phyloP scores from a whole-genome alignment of 1,284 basidiomycete genomes.

The Hortiboletus rubellus region DNA sequence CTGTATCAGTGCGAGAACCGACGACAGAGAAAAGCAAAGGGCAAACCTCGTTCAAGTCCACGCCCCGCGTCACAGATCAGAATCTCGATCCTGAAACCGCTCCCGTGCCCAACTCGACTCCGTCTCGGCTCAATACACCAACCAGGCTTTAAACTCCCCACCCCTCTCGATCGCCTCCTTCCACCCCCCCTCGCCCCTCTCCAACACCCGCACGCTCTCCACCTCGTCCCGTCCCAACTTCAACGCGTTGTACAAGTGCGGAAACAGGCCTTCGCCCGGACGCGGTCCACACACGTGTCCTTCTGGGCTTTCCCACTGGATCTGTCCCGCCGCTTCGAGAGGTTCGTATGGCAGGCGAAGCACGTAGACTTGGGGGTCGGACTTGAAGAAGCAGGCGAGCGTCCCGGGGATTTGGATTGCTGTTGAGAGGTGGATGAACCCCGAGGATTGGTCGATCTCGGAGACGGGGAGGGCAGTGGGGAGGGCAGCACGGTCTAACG shows the following conservation, averaged over 20 bases:
- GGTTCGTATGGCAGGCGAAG: constrained; percentile 26
- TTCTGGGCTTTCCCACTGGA: constrained; percentile 31
- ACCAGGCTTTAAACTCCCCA: constrained; percentile 20
- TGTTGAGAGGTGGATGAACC: constrained; percentile 35
- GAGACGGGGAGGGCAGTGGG: constrained; percentile 30
- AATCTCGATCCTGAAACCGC: too few species aligned
- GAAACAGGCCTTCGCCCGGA: constrained; percentile 29
- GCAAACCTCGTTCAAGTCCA: too few species aligned
- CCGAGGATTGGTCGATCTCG: constrained; percentile 21
- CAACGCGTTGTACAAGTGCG: constrained; percentile 31
- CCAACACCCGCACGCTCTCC: constrained; percentile 25
- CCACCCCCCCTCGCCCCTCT: constrained; percentile 16
- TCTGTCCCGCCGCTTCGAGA: neutral
- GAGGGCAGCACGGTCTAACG: constrained; percentile 10
- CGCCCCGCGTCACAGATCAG: too few species aligned
- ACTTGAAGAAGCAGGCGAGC: constrained; percentile 24
- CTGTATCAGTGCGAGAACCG: neutral
- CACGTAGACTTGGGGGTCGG: constrained; percentile 20
- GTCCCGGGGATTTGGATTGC: constrained; percentile 25
- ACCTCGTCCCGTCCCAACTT: constrained; percentile 25
- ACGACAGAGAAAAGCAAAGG: neutral
- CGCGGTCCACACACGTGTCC: constrained; percentile 25
- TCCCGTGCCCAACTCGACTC: too few species aligned
- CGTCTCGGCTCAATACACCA: constrained; percentile 18
- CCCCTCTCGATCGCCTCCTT: constrained; percentile 14